Percentiles rank a stretch among this genome's conserved stretches.
These are phyloP conservation scores for Parietichytrium sp. DNA, from an alignment of 108 stramenopile genomes.

Conservation along the genomic window DNA sequence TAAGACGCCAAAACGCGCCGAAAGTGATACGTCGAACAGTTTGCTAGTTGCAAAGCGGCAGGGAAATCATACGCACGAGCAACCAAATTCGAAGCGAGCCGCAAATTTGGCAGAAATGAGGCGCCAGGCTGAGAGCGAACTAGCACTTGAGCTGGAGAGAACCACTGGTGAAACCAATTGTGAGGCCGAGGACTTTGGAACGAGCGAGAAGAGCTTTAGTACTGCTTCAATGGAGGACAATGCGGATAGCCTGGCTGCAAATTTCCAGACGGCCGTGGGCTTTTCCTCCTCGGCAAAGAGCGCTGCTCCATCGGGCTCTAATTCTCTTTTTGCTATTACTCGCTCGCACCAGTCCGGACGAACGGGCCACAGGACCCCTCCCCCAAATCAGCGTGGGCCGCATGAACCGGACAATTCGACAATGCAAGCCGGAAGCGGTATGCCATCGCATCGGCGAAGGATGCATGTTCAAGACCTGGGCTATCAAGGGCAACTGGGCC, in stretches of 20 bases:
- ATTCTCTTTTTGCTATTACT: background rate
- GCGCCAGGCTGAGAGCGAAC: background rate
- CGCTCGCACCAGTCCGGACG: background rate
- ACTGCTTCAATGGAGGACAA: too few relatives aligned
- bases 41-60: background rate
- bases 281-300: background rate
- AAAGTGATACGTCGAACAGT: background rate
- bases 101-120: background rate
- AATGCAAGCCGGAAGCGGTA: background rate
- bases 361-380: background rate
- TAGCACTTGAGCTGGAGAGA: background rate
- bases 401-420: too few relatives aligned
- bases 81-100: background rate
- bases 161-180: background rate
- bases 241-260: background rate
- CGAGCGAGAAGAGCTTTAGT: too few relatives aligned
- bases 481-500: too few relatives aligned
- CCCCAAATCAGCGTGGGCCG: too few relatives aligned
- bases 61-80: too few relatives aligned
- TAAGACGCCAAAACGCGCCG: background rate
- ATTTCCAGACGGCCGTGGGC: constrained; percentile 17
- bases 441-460: background rate
- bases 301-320: background rate
- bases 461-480: background rate
- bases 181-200: too few relatives aligned